Percentiles rank a stretch among this genome's conserved stretches.
Conservation (phyloP, 345 rosid species). For the Boechera retrofracta region DNA sequence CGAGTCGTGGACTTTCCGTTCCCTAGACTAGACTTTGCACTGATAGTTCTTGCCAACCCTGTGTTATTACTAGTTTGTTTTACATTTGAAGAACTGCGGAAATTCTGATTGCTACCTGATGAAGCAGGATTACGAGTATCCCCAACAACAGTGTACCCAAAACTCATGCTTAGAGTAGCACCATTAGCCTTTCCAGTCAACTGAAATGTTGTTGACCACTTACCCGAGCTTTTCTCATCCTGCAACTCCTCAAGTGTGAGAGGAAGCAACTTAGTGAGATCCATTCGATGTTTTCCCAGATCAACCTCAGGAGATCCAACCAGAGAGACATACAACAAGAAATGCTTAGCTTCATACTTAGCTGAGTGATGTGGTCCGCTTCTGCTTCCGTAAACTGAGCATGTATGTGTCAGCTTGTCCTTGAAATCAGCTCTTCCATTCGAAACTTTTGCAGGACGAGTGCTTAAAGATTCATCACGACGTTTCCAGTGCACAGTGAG, state of each 20-base stretch:
- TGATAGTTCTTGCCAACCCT: conserved; percentile 44
- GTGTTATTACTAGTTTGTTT: conserved; percentile 48
- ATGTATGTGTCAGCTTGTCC: conserved; percentile 72
- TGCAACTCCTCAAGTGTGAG: conserved; percentile 90
- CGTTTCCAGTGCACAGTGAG: conserved; percentile 90
- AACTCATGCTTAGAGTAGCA: conserved; percentile 78
- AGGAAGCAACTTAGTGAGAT: conserved; percentile 89
- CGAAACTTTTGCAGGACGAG: conserved; percentile 64
- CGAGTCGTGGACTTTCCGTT: conserved; percentile 48
- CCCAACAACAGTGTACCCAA: conserved; percentile 73
- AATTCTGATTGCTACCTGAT: conserved; percentile 50
- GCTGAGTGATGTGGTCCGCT: conserved; percentile 90
- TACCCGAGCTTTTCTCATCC: conserved; percentile 87
- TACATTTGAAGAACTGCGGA: conserved; percentile 43
- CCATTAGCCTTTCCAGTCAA: conserved; percentile 81
- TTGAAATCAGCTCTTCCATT: conserved; percentile 74
- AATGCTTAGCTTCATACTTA: conserved; percentile 94
- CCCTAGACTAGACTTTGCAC: conserved; percentile 45
- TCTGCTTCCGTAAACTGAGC: conserved; percentile 79
- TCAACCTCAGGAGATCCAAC: conserved; percentile 72
- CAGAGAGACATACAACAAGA: conserved; percentile 72
- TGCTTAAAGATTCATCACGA: conserved; percentile 70
- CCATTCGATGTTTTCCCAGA: conserved; percentile 95
- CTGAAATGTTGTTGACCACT: conserved; percentile 92
- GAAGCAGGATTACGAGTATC: conserved; percentile 54